Evolutionary conservation across 768 basidiomycete genomes (phyloP).

Genomic region (Boletales sp.): DNA sequence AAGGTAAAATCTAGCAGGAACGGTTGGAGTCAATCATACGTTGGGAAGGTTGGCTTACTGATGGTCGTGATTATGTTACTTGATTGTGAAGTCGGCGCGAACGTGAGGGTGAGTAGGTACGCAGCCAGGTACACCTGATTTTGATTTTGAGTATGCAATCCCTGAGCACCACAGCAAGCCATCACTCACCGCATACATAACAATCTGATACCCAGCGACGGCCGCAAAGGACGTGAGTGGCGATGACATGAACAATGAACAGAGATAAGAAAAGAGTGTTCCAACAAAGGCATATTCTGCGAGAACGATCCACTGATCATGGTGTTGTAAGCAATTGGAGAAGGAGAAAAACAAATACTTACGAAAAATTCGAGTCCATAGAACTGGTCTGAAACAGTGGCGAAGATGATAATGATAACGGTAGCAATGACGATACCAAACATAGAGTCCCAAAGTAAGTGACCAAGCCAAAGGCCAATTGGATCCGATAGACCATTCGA

Average conservation of each 20-base stretch:
- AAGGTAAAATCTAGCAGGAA: constrained; percentile 53
- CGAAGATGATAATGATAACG: constrained; percentile 61
- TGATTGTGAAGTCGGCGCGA: constrained; percentile 58
- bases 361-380: constrained; percentile 60
- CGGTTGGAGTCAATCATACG: background rate
- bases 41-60: constrained; percentile 32
- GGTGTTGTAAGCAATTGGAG: background rate
- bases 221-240: constrained; percentile 72
- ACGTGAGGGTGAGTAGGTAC: constrained; percentile 72
- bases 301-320: constrained; percentile 61
- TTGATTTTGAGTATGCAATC: no score
- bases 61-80: constrained; percentile 54
- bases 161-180: no score
- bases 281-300: constrained; percentile 68
- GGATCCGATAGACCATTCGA: constrained; percentile 73
- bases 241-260: constrained; percentile 56
- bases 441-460: constrained; percentile 69
- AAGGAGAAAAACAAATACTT: constrained; percentile 32
- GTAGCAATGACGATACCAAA: constrained; percentile 58
- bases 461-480: constrained; percentile 73
- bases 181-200: constrained; percentile 63
- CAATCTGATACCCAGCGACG: constrained; percentile 67
- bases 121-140: constrained; percentile 58
- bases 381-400: constrained; percentile 56
- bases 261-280: constrained; percentile 65